Evolutionary conservation across 495 filamentous ascomycete species (phyloP), one percentile per base, ranked within the genome.

Genomic region (Podospora conica): DNA sequence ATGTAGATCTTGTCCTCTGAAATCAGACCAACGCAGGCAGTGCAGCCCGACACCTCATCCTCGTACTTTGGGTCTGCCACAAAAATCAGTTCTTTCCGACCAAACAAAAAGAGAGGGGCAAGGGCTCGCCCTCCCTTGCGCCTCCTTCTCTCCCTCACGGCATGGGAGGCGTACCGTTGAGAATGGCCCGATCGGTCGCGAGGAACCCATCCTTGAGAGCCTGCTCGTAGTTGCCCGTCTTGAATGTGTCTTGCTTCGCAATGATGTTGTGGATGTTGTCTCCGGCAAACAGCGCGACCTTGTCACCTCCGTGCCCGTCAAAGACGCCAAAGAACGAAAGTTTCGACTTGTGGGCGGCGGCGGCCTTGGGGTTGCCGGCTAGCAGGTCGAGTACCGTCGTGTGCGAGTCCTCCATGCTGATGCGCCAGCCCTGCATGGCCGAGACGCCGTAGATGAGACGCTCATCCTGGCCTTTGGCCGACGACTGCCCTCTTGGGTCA

Each of bases 361-460:
- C 80, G 40, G 83, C 81, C 48, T 84, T 81, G 55, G 82, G 78
- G 55, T 82, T 80, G 63, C 82, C 79, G 66, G 88, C 85, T 71
- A 96, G 85, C 66, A 98, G 86, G 78, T 98, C 91, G 72, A 98
- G 89, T 27, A 96, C 77, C 22, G 90, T 84, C 48, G 91, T 91
- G 80, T 98, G 95, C 65, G 95, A 88, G 74, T 98, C 95, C 77
- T 98, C 95, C 95, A 98, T 98, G 79, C 91, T 96, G 78, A 98
- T 97, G 79, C 95, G 90, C 95, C 95, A 98, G 82, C 95, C 95
- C 80, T 98, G 95, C 95, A 98, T 98, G 78, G 91, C 91, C 69
- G 96, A 98, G 66, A 98, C 86, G 71, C 96, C 95, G 76, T 90
- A 98, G 68, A 93, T 76, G 73, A 96, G 86, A 75, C 91, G 88